These are phyloP conservation scores for Talaromyces piceae DNA, from an alignment of 2,329 filamentous ascomycete species.

Conservation along the genomic window DNA sequence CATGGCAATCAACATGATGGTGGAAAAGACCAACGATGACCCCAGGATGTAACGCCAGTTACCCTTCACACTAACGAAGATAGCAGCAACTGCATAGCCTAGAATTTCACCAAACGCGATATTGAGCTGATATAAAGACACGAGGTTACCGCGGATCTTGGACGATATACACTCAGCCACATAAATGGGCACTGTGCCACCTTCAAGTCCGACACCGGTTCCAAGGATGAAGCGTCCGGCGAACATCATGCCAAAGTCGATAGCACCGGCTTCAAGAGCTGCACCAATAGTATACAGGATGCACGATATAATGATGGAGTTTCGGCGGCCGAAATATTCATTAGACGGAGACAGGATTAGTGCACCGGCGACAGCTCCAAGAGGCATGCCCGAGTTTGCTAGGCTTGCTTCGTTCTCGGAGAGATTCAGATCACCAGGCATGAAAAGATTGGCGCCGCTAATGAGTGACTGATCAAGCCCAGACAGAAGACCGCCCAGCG, in stretches of 20 bases:
- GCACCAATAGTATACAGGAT: conserved; percentile 64
- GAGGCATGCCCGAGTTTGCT: conserved; percentile 63
- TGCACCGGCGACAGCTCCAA: conserved; percentile 64
- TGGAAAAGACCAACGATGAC: conserved; percentile 63
- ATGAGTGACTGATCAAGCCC: conserved; percentile 68
- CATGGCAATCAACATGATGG: conserved; percentile 56
- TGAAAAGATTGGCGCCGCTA: conserved; percentile 57
- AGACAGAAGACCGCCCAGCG: conserved; percentile 65
- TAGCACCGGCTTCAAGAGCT: conserved; percentile 59
- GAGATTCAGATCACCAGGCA: conserved; percentile 53
- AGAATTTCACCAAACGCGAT: conserved; percentile 68
- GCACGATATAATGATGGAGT: conserved; percentile 62
- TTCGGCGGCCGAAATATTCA: conserved; percentile 59
- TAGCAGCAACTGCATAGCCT: conserved; percentile 64
- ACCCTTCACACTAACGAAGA: conserved; percentile 61
- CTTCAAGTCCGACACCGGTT: conserved; percentile 63
- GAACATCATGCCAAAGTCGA: conserved; percentile 66
- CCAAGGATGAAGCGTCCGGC: conserved; percentile 61
- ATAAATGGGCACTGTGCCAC: conserved; percentile 67
- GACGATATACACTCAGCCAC: conserved; percentile 63
- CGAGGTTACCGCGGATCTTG: conserved; percentile 61
- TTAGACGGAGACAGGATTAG: conserved; percentile 60
- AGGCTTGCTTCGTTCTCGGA: conserved; percentile 53
- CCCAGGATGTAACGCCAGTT: conserved; percentile 70
- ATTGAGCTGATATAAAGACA: conserved; percentile 68